A percentile compares a stretch with the other conserved stretches of the same genome.
These are phyloP conservation scores for Rhodotorula taiwanensis DNA, from an alignment of 768 basidiomycete genomes.

Conservation along the genomic window DNA sequence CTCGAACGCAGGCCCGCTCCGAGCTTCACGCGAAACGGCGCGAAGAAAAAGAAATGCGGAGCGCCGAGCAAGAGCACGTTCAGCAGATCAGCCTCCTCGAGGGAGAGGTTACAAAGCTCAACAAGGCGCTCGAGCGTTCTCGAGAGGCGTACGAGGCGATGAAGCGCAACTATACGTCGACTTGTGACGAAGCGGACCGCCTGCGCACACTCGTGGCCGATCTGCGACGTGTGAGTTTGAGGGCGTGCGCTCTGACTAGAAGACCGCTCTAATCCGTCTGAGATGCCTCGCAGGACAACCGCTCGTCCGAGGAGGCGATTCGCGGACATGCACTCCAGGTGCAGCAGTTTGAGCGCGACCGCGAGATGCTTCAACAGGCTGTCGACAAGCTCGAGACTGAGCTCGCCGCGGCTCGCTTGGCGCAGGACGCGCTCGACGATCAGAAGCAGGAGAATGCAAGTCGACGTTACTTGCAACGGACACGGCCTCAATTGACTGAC, in stretches of 20 bases:
- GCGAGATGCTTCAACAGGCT: slow-evolving; percentile 64
- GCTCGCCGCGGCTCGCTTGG: slow-evolving; percentile 60
- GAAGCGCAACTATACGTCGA: slow-evolving; percentile 63
- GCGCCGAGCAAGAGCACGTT: slow-evolving; percentile 72
- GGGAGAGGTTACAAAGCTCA: slow-evolving; percentile 67
- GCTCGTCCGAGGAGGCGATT: slow-evolving; percentile 56
- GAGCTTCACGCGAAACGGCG: slow-evolving; percentile 74
- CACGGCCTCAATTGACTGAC: background rate
- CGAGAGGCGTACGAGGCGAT: slow-evolving; percentile 55
- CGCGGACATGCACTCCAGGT: slow-evolving; percentile 45
- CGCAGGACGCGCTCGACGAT: slow-evolving; percentile 69
- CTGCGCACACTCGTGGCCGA: slow-evolving; percentile 43
- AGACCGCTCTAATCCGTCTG: slow-evolving; percentile 47
- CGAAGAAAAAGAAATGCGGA: slow-evolving; percentile 85
- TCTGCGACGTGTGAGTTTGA: slow-evolving; percentile 26
- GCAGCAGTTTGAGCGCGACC: slow-evolving; percentile 61
- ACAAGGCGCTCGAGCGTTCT: slow-evolving; percentile 65
- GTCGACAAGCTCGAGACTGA: slow-evolving; percentile 66
- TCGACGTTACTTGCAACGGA: background rate
- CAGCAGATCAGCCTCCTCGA: slow-evolving; percentile 66
- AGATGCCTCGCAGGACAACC: slow-evolving; percentile 61
- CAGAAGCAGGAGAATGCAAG: slow-evolving; percentile 87
- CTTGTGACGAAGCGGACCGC: slow-evolving; percentile 74
- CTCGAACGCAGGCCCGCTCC: slow-evolving; percentile 51
- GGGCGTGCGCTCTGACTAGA: slow-evolving; percentile 29